phyloP scores from a whole-genome alignment of 2,329 filamentous ascomycete species.

The Fusarium sp. region DNA sequence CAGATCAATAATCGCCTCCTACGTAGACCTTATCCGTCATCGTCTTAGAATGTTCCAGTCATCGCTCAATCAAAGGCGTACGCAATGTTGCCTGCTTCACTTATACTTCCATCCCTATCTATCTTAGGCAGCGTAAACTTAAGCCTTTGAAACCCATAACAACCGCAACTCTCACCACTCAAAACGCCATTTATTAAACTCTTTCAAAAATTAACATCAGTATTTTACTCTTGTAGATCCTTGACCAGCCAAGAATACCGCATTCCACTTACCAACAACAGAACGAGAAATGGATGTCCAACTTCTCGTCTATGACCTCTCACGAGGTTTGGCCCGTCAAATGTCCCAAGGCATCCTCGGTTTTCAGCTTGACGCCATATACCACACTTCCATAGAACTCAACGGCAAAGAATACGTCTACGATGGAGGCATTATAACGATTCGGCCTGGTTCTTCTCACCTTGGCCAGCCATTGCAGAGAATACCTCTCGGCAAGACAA shows the following conservation, averaged over 20 bases:
- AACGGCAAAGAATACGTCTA: slow-evolving; percentile 91
- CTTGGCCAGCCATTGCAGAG: slow-evolving; percentile 86
- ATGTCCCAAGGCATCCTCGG: slow-evolving; percentile 67
- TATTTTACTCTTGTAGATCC: not conserved
- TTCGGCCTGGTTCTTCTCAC: slow-evolving; percentile 84
- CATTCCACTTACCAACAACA: not conserved
- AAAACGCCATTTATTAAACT: not conserved
- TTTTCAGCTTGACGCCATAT: slow-evolving; percentile 86
- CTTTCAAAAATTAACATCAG: not conserved
- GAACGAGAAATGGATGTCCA: slow-evolving; percentile 76
- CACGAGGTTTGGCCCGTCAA: slow-evolving; percentile 68
- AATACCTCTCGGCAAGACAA: slow-evolving; percentile 79
- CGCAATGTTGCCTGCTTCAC: slow-evolving; percentile 44
- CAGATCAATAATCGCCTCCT: not conserved
- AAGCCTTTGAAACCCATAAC: slow-evolving; percentile 4
- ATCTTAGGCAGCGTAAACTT: not conserved
- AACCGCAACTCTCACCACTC: not conserved
- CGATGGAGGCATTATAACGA: slow-evolving; percentile 87
- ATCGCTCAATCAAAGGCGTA: slow-evolving; percentile 37
- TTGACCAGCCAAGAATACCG: not conserved
- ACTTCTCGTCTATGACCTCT: slow-evolving; percentile 84
- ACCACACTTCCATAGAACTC: slow-evolving; percentile 92
- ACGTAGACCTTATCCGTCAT: slow-evolving; percentile 27
- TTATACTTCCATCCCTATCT: not conserved
- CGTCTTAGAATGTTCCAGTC: slow-evolving; percentile 46